phyloP scores from a whole-genome alignment of 2,329 filamentous ascomycete species.

The Apiospora marii region DNA sequence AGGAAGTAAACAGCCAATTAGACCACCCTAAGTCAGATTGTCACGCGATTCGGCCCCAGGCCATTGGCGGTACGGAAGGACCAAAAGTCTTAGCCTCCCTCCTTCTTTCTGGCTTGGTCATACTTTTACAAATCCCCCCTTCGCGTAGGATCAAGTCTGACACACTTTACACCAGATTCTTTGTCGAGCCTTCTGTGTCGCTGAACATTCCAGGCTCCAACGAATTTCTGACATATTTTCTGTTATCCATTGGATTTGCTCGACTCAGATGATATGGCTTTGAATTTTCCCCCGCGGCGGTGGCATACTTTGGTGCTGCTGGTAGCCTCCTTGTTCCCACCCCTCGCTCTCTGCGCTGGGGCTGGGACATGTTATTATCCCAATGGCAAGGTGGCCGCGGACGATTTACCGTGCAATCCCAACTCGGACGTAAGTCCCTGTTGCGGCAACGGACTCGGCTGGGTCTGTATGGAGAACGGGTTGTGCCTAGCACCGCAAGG shows the following conservation, averaged over 20 bases:
- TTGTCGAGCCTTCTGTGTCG: no score
- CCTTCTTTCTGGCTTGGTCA: no score
- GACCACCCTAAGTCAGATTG: no score
- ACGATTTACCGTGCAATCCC: not conserved
- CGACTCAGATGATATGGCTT: not conserved
- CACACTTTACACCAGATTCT: no score
- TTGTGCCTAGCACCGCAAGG: slow-evolving; percentile 28
- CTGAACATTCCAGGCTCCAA: not conserved
- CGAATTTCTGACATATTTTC: not conserved
- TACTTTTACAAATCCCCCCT: no score
- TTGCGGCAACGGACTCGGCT: slow-evolving; percentile 33
- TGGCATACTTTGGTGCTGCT: not conserved
- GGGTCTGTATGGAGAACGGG: slow-evolving; percentile 35
- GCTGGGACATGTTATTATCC: not conserved
- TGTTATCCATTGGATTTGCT: not conserved
- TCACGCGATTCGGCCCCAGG: no score
- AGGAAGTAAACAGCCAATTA: no score
- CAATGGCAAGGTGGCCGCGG: not conserved
- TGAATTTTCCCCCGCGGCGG: not conserved
- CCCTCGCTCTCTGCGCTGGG: not conserved
- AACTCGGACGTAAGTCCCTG: slow-evolving; percentile 30
- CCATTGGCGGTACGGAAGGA: no score
- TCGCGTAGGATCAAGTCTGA: no score
- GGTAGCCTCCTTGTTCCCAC: not conserved
- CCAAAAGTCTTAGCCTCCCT: no score